Base-by-base conservation (phyloP, 2,329 filamentous ascomycete genomes). In the Pezizomycotina sp. region DNA sequence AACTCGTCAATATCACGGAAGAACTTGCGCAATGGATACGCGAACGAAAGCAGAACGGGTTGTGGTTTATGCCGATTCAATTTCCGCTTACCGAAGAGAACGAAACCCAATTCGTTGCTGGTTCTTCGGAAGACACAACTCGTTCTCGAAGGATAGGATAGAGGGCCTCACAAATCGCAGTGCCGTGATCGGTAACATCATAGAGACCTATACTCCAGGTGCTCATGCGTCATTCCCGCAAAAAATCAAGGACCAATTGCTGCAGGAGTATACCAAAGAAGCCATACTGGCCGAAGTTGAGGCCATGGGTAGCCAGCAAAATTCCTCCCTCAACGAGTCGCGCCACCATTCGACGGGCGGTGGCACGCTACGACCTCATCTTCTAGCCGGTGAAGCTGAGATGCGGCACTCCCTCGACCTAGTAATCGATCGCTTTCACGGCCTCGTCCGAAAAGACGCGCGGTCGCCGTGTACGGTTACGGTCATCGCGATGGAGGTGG, bases 181-280 rank as follows among this genome's bases (percentile, higher is more conserved):
- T 37, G 74, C 77, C 31, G 63, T 68, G 8, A 68, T 72, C 21
- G 92, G 93, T 53, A 19, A n/a, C 29, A 4, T 64, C 71, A 29
- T 63, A 69, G 31, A 66, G 64, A 9, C 53, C 71, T 2, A 53
- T 60, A 20, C 78, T 75, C 3, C 76, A 79, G 5, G 67, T 77
- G n/a, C n/a, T n/a, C n/a, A n/a, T n/a, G n/a, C n/a, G n/a, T n/a
- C n/a, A n/a, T 1, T 62, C 65, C 47, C 78, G 81, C 6, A 64
- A 74, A 6, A 62, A 18, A 69, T 82, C 48, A 72, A 68, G 47
- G 79, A 89, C 44, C 69, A 80, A 47, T 79, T 93, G 68, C 60
- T 82, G 38, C 63, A 69, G 13, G 70, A 79, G 30, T 93, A 86
- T 86, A 77, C 72, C 24, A 74, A 74, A 52, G 83, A 92, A 14